A percentile compares a stretch with the other conserved stretches of the same genome.
phyloP scores from a whole-genome alignment of 345 rosid species.

The Leavenworthia alabamica region DNA sequence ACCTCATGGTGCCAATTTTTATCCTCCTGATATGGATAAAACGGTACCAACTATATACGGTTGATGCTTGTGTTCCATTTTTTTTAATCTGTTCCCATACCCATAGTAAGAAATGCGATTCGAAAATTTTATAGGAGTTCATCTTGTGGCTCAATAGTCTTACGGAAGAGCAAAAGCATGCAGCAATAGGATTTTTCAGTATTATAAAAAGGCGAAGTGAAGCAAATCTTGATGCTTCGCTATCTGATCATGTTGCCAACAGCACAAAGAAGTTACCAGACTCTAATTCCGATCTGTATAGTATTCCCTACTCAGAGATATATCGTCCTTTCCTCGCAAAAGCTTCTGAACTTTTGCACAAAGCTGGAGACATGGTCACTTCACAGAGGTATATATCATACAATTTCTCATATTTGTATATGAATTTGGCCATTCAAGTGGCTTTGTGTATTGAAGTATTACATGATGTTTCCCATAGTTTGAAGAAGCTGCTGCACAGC shows the following conservation, averaged over 20 bases:
- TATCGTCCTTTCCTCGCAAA: conserved; percentile 52
- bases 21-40: conserved; percentile 97
- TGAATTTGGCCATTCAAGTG: neutral
- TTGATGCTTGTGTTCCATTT: conserved; percentile 1
- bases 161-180: conserved; percentile 45
- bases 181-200: conserved; percentile 68
- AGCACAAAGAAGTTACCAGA: conserved; percentile 29
- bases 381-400: conserved; percentile 52
- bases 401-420: neutral
- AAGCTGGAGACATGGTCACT: conserved; percentile 75
- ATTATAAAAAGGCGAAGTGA: conserved; percentile 67
- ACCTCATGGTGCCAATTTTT: conserved; percentile 91
- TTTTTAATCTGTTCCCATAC: neutral
- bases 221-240: conserved; percentile 38
- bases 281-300: conserved; percentile 44
- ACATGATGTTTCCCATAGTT: conserved; percentile 37
- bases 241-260: conserved; percentile 24
- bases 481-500: conserved; percentile 78
- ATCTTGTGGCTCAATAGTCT: conserved; percentile 55
- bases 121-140: conserved; percentile 55
- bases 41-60: conserved; percentile 36
- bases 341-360: conserved; percentile 68
- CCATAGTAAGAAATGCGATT: conserved; percentile 9
- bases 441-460: conserved; percentile 14
- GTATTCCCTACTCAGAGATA: conserved; percentile 60